Percentiles rank a stretch among this genome's conserved stretches.
Conservation (phyloP, 1,284 basidiomycete genomes). For the Ustilago trichophora region DNA sequence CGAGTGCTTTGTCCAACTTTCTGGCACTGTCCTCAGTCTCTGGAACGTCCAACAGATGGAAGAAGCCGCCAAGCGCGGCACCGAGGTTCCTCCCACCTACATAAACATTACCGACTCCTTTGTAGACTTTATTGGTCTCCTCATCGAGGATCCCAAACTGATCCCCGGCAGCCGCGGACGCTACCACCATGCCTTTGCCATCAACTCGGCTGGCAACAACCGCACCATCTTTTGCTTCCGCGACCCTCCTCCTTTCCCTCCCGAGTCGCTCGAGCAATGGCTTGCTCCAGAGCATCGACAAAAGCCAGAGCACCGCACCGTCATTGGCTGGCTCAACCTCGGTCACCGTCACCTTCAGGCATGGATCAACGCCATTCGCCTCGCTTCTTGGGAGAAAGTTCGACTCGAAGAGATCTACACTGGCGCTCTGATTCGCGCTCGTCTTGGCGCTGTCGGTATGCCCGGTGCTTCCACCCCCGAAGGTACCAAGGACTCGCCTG, state of each 20-base stretch:
- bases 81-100: slow-evolving; percentile 84
- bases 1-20: slow-evolving; percentile 78
- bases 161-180: slow-evolving; percentile 70
- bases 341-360: slow-evolving; percentile 62
- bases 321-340: slow-evolving; percentile 61
- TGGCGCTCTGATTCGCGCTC: slow-evolving; percentile 78
- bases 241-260: slow-evolving; percentile 53
- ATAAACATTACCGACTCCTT: slow-evolving; percentile 84
- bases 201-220: slow-evolving; percentile 94
- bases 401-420: slow-evolving; percentile 97
- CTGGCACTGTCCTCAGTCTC: slow-evolving; percentile 87
- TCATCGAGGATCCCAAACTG: slow-evolving; percentile 69
- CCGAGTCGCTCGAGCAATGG: slow-evolving; percentile 51
- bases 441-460: slow-evolving; percentile 66
- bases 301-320: slow-evolving; percentile 55
- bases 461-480: slow-evolving; percentile 24
- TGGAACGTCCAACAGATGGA: slow-evolving; percentile 88
- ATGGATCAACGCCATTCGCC: slow-evolving; percentile 89
- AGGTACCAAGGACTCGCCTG: slow-evolving; percentile 23
- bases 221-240: slow-evolving; percentile 78
- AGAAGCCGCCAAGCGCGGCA: slow-evolving; percentile 79
- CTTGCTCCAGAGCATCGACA: slow-evolving; percentile 49
- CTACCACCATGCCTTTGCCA: slow-evolving; percentile 78
- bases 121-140: slow-evolving; percentile 70
- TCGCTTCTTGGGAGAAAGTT: slow-evolving; percentile 93